Conservation (phyloP, 1,284 basidiomycete genomes). For the Ustilago trichophora region DNA sequence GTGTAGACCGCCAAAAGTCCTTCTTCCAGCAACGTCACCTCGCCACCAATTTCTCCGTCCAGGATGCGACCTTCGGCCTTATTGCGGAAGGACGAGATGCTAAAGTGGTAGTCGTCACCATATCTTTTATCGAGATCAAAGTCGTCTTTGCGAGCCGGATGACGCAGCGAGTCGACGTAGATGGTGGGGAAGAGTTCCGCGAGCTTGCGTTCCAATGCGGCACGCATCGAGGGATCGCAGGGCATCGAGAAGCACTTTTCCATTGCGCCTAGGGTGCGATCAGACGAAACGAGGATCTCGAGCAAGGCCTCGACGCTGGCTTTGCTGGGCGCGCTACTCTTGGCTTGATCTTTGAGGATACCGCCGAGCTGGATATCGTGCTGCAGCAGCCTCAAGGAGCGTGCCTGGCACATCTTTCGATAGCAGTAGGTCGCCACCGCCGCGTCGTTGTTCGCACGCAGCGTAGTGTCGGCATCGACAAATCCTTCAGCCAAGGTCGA, state of each 20-base stretch:
- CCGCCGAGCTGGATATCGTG: conserved; percentile 63
- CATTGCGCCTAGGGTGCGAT: conserved; percentile 73
- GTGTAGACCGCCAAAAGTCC: conserved; percentile 69
- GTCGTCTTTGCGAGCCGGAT: conserved; percentile 74
- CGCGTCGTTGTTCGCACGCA: conserved; percentile 69
- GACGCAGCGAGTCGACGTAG: conserved; percentile 70
- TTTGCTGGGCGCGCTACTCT: conserved; percentile 62
- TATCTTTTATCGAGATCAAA: conserved; percentile 72
- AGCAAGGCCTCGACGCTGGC: conserved; percentile 73
- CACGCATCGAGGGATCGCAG: conserved; percentile 77
- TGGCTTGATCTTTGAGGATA: conserved; percentile 63
- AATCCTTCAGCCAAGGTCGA: conserved; percentile 23
- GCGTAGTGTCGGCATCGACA: conserved; percentile 6
- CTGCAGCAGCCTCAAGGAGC: conserved; percentile 74
- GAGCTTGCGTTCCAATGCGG: conserved; percentile 67
- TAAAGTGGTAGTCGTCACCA: conserved; percentile 81
- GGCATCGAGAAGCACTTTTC: conserved; percentile 74
- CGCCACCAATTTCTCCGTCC: conserved; percentile 21
- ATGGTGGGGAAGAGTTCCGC: conserved; percentile 65
- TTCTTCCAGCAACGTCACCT: conserved; percentile 53
- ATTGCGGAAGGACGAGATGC: conserved; percentile 54
- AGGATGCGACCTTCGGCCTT: conserved; percentile 61
- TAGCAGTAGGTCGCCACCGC: conserved; percentile 69
- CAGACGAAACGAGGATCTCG: conserved; percentile 72
- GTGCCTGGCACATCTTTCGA: conserved; percentile 77